Base-by-base conservation (phyloP, 2,329 filamentous ascomycete species). In the Allantophomopsis lycopodina region DNA sequence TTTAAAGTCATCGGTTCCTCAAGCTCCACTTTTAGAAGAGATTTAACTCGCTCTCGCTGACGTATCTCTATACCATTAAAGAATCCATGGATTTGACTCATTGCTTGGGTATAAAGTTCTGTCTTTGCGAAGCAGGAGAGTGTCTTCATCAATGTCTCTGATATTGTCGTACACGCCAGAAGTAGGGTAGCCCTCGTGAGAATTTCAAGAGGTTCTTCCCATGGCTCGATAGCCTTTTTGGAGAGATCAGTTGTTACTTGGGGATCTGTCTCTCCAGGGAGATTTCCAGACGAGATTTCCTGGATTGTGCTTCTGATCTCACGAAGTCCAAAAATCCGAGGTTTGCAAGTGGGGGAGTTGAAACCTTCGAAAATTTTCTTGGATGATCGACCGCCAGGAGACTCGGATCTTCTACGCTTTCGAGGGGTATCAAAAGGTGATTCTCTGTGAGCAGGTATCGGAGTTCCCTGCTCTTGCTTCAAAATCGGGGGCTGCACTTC, bases 221-320 rank as follows among this genome's bases (percentile, higher is more conserved):
- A 84, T 1, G 72, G 68, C 7, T 55, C 51, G 2, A 83, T 68
- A 0, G 71, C 69, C n/a, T 70, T 58, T 13, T 65, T 60, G 35
- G 71, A 75, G 13, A 83, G 61, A 0, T 63, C 62, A 20, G 76
- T 68, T 16, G 78, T 74, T 0, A 80, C 75, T 31, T 73, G 69
- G 0, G 71, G 66, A 0, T 76, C 69, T 0, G 75, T 69, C 0
- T 76, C 63, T 6, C 70, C 68, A 0, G 74, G 75, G 7, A 34
- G 11, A 15, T 34, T 17, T 2, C 14, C 16, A 3, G 32, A 34
- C 12, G 14, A 28, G 3, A 28, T 28, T 5, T 10, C 3, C 23
- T 28, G 23, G 8, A 28, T 28, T 28, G 10, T 12, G 23, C 23
- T 12, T 5, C 11, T 4, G 8, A 28, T 28, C 11, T 28, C 23